phyloP scores from a whole-genome alignment of 2,329 filamentous ascomycete species.

The Diaporthe sp. region DNA sequence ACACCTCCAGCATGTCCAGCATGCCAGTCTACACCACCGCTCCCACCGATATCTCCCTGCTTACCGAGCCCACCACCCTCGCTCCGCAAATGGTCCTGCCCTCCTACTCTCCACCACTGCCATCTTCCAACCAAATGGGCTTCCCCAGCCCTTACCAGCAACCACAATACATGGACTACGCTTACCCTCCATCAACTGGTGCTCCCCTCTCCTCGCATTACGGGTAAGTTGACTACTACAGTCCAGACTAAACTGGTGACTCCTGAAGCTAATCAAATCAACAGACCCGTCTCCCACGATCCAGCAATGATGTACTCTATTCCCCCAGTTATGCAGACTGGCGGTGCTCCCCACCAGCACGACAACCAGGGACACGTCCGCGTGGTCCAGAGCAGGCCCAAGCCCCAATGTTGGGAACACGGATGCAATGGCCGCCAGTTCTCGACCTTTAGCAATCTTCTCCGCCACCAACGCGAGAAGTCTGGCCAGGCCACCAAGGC shows the following conservation, averaged over 20 bases:
- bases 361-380: slow-evolving; percentile 67
- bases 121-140: slow-evolving; percentile 53
- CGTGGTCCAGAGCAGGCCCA: slow-evolving; percentile 83
- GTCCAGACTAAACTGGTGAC: neutral
- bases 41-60: slow-evolving; percentile 62
- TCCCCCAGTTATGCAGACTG: slow-evolving; percentile 43
- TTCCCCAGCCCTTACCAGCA: slow-evolving; percentile 51
- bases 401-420: slow-evolving; percentile 97
- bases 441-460: slow-evolving; percentile 94
- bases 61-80: slow-evolving; percentile 61
- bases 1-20: slow-evolving; percentile 56
- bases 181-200: slow-evolving; percentile 45
- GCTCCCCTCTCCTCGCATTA: slow-evolving; percentile 48
- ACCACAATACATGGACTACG: slow-evolving; percentile 50
- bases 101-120: slow-evolving; percentile 62
- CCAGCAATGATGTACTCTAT: slow-evolving; percentile 48
- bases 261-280: slow-evolving; percentile 37
- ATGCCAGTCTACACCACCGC: slow-evolving; percentile 67
- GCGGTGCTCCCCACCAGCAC: slow-evolving; percentile 46
- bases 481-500: slow-evolving; percentile 92
- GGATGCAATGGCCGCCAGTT: slow-evolving; percentile 97
- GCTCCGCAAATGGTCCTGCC: slow-evolving; percentile 59
- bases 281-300: slow-evolving; percentile 41
- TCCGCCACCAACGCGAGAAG: slow-evolving; percentile 94
- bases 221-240: slow-evolving; percentile 45